Evolutionary conservation across 106 monocot species (phyloP).

Genomic region (Acorus calamus): DNA sequence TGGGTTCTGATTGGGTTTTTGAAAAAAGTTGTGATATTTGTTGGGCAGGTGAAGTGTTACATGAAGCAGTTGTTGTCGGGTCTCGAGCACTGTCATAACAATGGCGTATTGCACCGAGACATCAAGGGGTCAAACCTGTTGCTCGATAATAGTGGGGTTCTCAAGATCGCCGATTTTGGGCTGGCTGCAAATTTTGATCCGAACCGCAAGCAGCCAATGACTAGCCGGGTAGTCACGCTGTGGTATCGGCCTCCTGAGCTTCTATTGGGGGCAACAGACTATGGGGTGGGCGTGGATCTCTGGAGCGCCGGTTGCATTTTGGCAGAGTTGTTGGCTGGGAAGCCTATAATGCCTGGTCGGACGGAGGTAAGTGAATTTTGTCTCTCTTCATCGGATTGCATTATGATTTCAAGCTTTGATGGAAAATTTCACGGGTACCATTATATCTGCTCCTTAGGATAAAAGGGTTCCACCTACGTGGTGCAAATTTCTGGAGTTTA

Average conservation of each 20-base stretch:
- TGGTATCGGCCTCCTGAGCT: slow-evolving; percentile 39
- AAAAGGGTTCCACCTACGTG: no score
- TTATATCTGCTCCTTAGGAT: no score
- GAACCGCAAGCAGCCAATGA: slow-evolving; percentile 34
- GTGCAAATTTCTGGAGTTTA: no score
- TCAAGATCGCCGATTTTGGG: slow-evolving; percentile 41
- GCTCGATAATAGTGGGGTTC: slow-evolving; percentile 27
- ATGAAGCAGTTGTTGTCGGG: slow-evolving; percentile 32
- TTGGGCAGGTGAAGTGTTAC: slow-evolving; percentile 37
- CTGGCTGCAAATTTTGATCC: slow-evolving; percentile 34
- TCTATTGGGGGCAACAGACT: slow-evolving; percentile 31
- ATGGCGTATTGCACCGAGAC: slow-evolving; percentile 28
- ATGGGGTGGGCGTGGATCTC: slow-evolving; percentile 30
- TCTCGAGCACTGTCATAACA: slow-evolving; percentile 31
- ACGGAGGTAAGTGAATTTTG: slow-evolving; percentile 21
- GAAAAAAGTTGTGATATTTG: not conserved
- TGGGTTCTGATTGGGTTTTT: not conserved
- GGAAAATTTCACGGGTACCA: no score
- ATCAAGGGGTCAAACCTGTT: slow-evolving; percentile 40
- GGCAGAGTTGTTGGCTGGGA: slow-evolving; percentile 36
- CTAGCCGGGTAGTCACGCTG: slow-evolving; percentile 37
- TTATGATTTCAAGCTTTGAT: no score
- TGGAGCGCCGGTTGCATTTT: slow-evolving; percentile 46
- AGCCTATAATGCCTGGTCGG: slow-evolving; percentile 38
- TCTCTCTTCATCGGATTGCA: no score